Evolutionary conservation across 768 basidiomycete species (phyloP), one percentile per base, ranked within the genome.

Genomic region (Hericium alpestre): DNA sequence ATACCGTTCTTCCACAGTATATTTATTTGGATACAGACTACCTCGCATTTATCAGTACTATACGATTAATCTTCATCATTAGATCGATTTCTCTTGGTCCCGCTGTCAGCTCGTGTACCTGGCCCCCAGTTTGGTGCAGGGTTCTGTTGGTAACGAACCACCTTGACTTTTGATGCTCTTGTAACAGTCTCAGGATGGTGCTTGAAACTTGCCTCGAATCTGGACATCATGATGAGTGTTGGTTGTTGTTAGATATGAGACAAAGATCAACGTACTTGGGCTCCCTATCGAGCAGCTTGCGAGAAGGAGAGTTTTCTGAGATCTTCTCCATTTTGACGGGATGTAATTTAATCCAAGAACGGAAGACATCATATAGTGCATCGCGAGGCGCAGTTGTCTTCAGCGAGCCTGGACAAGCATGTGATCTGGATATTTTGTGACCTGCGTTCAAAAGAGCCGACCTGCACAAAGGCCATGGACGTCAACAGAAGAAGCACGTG

Each of bases 51-150:
- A 32, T 32, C 64, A 47, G 57, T 57, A 58, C 52, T 59, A 52
- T 57, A 57, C 32, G 51, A 13, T 61, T 46, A 61, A 27, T 63
- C 67, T 13, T 64, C 67, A 20, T 58, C 62, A 25, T 69, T 64
- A 0, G 64, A 67, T 16, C 76, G 69, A 61, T 79, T 80, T 51
- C 77, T 69, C 67, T 79, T 71, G 22, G 62, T 65, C n/a, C 71
- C 70, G 23, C 69, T 68, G 20, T 65, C 71, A 4, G 87, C 86
- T 64, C 77, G 86, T 54, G 78, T 76, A 15, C 81, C 88, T 0
- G 95, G 96, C 0, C 95, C 95, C 96, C 96, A 99, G 67, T 96
- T 79, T 2, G 83, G 77, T n/a, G 82, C 77, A 4, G 95, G 96
- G 66, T 96, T 97, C 59, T 82, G 80, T 69, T 95, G 93, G 70